Percentiles rank a stretch among this genome's conserved stretches.
phyloP scores from a whole-genome alignment of 2,329 filamentous ascomycete genomes.

The Aspergillus fijiensis region DNA sequence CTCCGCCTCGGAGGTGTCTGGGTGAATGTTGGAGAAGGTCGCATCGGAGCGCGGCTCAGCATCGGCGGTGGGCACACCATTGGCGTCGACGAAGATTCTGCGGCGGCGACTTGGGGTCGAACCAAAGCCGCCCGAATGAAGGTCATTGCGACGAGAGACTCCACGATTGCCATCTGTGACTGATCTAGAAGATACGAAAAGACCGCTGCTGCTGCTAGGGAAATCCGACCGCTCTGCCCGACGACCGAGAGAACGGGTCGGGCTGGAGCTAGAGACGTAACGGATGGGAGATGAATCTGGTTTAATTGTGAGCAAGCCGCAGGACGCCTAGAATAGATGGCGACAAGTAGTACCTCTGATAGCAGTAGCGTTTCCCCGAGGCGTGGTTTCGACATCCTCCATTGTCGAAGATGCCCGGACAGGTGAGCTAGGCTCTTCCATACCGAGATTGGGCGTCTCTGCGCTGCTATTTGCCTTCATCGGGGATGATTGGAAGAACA shows the following conservation, averaged over 20 bases:
- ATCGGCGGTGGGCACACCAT: conserved; percentile 58
- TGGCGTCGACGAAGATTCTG: conserved; percentile 64
- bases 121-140: conserved; percentile 74
- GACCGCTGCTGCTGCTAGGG: conserved; percentile 77
- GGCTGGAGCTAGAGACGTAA: conserved; percentile 88
- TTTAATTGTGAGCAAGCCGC: conserved; percentile 3
- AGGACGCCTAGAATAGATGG: neutral
- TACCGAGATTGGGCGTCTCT: conserved; percentile 40
- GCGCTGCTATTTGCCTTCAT: conserved; percentile 44
- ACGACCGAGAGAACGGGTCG: conserved; percentile 58
- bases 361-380: conserved; percentile 37
- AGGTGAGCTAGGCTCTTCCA: conserved; percentile 51
- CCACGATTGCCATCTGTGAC: conserved; percentile 50
- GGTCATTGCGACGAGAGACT: conserved; percentile 74
- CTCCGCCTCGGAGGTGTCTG: conserved; percentile 89
- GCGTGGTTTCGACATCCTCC: conserved; percentile 46
- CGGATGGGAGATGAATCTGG: conserved; percentile 88
- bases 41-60: conserved; percentile 56
- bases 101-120: conserved; percentile 53
- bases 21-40: conserved; percentile 69
- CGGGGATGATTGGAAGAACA: conserved; percentile 71
- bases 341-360: conserved; percentile 40
- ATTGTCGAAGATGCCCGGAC: conserved; percentile 40
- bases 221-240: conserved; percentile 66
- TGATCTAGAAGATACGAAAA: conserved; percentile 71